Percentiles rank a stretch among this genome's conserved stretches.
phyloP scores from a whole-genome alignment of 1,284 basidiomycete species.

The Volvariella volvacea region DNA sequence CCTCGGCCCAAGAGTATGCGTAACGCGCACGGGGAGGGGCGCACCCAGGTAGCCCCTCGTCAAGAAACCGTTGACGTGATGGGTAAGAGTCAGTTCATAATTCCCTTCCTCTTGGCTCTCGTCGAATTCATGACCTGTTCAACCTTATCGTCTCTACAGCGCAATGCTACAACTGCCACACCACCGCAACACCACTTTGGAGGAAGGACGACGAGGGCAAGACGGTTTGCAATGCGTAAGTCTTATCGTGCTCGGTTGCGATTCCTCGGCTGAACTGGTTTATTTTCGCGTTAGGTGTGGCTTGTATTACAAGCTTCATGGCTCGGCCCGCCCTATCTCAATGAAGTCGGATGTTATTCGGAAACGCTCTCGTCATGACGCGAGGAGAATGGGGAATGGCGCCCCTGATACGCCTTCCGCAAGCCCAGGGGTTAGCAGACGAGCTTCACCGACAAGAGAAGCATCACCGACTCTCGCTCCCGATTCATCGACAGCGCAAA shows the following conservation, averaged over 20 bases:
- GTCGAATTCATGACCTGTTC: not conserved
- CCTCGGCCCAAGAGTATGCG: conserved; percentile 81
- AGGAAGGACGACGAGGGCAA: conserved; percentile 88
- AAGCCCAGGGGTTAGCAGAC: conserved; percentile 66
- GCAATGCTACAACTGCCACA: conserved; percentile 87
- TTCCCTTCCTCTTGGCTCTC: not conserved
- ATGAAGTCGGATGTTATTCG: conserved; percentile 85
- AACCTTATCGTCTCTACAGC: conserved; percentile 25
- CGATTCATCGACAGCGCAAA: conserved; percentile 50
- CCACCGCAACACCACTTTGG: conserved; percentile 87
- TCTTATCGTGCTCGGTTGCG: conserved; percentile 19
- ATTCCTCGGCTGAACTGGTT: conserved; percentile 8
- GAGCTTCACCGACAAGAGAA: conserved; percentile 57
- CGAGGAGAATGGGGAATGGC: conserved; percentile 43
- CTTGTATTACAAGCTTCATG: conserved; percentile 68
- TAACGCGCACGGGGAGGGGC: conserved; percentile 60
- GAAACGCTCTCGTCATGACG: conserved; percentile 73
- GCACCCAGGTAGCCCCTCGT: conserved; percentile 53
- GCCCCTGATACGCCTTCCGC: conserved; percentile 59
- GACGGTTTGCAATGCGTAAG: conserved; percentile 86
- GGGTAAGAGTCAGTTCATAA: conserved; percentile 26
- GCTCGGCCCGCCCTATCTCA: conserved; percentile 72
- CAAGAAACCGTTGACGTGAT: conserved; percentile 50
- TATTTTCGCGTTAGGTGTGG: conserved; percentile 27
- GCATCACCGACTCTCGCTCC: conserved; percentile 58